These are phyloP conservation scores for Bruguiera hainesii DNA, from an alignment of 441 rosid genomes.

Conservation along the genomic window DNA sequence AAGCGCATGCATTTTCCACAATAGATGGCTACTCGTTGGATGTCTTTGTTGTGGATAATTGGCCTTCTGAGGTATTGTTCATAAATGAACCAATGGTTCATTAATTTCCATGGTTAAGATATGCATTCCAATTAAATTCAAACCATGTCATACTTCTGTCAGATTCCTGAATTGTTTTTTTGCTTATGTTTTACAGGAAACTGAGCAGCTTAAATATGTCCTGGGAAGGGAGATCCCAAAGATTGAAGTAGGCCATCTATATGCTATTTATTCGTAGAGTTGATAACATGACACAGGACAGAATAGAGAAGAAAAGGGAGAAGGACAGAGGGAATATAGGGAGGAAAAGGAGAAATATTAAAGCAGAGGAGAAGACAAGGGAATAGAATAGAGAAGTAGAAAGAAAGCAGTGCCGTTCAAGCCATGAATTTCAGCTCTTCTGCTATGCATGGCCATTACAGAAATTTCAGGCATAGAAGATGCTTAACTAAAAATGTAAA, in stretches of 20 bases:
- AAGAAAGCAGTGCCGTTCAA: too few relatives aligned
- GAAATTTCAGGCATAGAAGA: too few relatives aligned
- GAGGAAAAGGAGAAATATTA: too few relatives aligned
- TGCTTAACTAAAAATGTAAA: too few relatives aligned
- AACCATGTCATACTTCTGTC: not conserved
- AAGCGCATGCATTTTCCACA: conserved; percentile 85
- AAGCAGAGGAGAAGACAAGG: too few relatives aligned
- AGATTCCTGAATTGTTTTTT: conserved; percentile 11
- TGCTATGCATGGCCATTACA: too few relatives aligned
- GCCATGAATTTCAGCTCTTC: too few relatives aligned
- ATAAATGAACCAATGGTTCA: not conserved
- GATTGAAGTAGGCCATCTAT: conserved; percentile 45
- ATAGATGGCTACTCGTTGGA: conserved; percentile 72
- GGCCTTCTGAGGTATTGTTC: conserved; percentile 44
- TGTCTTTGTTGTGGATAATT: conserved; percentile 60
- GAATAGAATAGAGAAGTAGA: too few relatives aligned
- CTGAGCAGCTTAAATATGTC: conserved; percentile 41
- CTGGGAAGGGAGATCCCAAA: conserved; percentile 46
- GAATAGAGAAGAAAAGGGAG: too few relatives aligned
- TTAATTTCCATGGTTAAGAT: not conserved
- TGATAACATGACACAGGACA: too few relatives aligned
- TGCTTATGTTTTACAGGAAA: conserved; percentile 38
- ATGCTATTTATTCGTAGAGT: conserved; percentile 4
- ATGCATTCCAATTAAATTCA: too few relatives aligned
- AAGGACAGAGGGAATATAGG: too few relatives aligned